Base-by-base conservation (phyloP, 352 stramenopile species). In the Detonula confervacea region DNA sequence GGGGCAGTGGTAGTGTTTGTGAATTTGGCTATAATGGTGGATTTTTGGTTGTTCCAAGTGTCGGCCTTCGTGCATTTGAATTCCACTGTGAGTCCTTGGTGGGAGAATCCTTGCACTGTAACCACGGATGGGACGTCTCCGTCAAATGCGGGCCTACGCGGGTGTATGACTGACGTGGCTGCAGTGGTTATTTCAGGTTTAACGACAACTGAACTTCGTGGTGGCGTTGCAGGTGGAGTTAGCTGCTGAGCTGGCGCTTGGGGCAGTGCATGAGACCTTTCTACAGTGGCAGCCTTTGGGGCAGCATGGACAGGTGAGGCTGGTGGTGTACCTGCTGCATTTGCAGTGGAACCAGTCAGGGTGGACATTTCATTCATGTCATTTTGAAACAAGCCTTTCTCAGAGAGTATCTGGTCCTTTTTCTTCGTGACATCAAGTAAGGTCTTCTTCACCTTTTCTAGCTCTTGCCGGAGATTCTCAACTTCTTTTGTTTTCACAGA, bases 71-170 rank as follows among this genome's bases (percentile, higher is more conserved):
- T 84, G 57, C 85, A 93, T 81, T 92, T 84, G 63, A 95, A 95
- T 56, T 94, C 84, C 51, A 99, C 90, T 24, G 88, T 96, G 22
- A 99, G 80, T 18, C 97, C 97, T 73, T 97, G 93, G 90, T 99
- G 98, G 39, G 98, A 94, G 82, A 98, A 99, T 25, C 95, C 97
- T 63, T 92, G 93, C 11, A 99, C 79, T 61, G 63, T 84, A 2
- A 89, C 57, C 0, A 51, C 56, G n/a, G 73, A 72, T 83, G 82
- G 33, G 83, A 49, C 30, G 51, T 29, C 24, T 44, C 64, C 68
- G 68, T 20, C 73, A 47, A 55, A 29, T 61, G 67, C 67, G 33
- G 56, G 24, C n/a, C 16, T 14, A 4, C 8, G 39, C 8, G 39
- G 16, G 39, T 18, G 3, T 18, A 2, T 49, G n/a, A 18, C 39